phyloP scores from a whole-genome alignment of 1,284 basidiomycete species.

The Heterobasidion occidentale region DNA sequence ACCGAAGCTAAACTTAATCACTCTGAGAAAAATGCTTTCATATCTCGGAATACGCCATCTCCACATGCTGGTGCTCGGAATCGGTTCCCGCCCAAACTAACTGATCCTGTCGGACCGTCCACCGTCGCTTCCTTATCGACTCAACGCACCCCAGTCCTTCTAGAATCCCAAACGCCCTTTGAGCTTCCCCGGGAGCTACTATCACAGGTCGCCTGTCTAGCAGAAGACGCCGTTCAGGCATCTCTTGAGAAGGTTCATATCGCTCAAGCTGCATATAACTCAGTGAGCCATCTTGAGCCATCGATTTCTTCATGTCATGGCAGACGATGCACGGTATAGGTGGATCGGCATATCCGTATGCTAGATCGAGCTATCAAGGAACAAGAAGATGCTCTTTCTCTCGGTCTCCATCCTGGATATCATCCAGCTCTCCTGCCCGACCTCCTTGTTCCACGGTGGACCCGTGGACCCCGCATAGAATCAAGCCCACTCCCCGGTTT shows the following conservation, averaged over 20 bases:
- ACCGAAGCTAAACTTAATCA: no score
- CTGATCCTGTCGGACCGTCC: no score
- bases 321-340: conserved; percentile 23
- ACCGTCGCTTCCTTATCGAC: background rate
- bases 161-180: no score
- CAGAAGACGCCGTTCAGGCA: conserved; percentile 52
- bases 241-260: conserved; percentile 71
- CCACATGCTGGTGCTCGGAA: no score
- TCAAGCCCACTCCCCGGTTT: conserved; percentile 33
- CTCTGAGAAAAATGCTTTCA: no score
- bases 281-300: conserved; percentile 35
- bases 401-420: conserved; percentile 44
- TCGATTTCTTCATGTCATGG: background rate
- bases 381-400: conserved; percentile 52
- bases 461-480: conserved; percentile 31
- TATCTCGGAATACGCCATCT: no score
- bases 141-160: background rate
- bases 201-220: conserved; percentile 45
- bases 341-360: conserved; percentile 65
- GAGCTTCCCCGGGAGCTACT: conserved; percentile 38
- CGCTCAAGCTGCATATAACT: conserved; percentile 58
- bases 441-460: conserved; percentile 44
- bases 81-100: no score
- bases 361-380: conserved; percentile 70
- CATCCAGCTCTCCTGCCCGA: conserved; percentile 54